Evolutionary conservation across 192 early-diverging fungal species (phyloP), one percentile per base, ranked within the genome.

Genomic region (Coemansia sp.): DNA sequence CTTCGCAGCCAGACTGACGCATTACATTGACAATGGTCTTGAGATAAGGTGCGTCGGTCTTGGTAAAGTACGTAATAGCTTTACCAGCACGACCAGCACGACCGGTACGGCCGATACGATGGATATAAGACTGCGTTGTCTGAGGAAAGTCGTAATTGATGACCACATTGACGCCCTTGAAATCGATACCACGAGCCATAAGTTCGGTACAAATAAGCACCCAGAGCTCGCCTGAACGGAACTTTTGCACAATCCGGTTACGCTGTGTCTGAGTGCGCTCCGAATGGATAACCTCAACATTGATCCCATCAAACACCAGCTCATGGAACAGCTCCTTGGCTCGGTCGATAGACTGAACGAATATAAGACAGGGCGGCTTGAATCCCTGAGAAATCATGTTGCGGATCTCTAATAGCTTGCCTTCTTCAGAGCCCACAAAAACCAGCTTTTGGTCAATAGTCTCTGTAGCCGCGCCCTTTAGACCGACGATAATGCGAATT

Each of bases 71-170:
- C 17, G 96, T 99, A 59, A 97, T 78, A 28, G 98, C 95, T 70
- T 92, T 86, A 48, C 98, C 98, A 5, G 68, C 33, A 18, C 94
- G 87, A 5, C 98, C 98, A 18, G 96, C 98, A 88, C 97, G 93
- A 81, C 96, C 97, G 4, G 97, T 99, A 79, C 98, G 94, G 57
- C 96, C 98, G 74, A 98, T 96, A 67, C 98, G 79, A 84, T 99
- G 98, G 73, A 98, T 96, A 77, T 99, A 99, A 33, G 91, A 91
- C 66, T 90, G 90, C 2, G 93, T 88, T 6, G 90, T 90, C 79
- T 95, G 93, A 54, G 98, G 96, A 73, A 98, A 96, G 75, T 99
- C 98, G 67, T 97, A 99, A 75, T 99, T 99, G 85, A 99, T 93
- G 35, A 99, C 98, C 64, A 95, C 68, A 61, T 96, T 93, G 32